Percentiles rank a stretch among this genome's conserved stretches.
These are phyloP conservation scores for Boletus bicolor DNA, from an alignment of 768 basidiomycete genomes.

Conservation along the genomic window DNA sequence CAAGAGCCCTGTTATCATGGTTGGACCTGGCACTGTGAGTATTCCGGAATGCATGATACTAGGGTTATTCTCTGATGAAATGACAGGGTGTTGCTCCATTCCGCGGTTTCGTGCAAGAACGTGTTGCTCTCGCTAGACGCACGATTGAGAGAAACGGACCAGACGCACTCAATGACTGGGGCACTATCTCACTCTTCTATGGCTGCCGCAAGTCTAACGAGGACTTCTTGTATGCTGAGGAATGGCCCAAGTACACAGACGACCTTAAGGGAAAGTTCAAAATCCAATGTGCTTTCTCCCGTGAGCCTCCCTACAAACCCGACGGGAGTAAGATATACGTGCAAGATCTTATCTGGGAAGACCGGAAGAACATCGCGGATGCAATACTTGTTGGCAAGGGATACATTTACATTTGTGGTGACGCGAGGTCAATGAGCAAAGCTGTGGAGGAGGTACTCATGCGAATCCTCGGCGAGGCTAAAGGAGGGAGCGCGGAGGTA, in stretches of 20 bases:
- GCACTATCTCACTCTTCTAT: constrained; percentile 90
- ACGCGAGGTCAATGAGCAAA: constrained; percentile 95
- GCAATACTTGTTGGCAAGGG: constrained; percentile 92
- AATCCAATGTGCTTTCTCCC: constrained; percentile 88
- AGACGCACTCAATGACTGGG: constrained; percentile 94
- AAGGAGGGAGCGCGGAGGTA: constrained; percentile 83
- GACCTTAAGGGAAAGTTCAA: constrained; percentile 92
- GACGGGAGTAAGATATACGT: constrained; percentile 98
- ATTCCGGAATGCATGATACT: neutral
- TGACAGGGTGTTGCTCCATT: constrained; percentile 95
- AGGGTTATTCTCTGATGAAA: constrained; percentile 5
- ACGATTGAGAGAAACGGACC: constrained; percentile 94
- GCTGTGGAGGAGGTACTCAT: constrained; percentile 89
- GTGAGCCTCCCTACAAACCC: constrained; percentile 78
- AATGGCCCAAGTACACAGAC: constrained; percentile 85
- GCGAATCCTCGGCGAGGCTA: constrained; percentile 84
- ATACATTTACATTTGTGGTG: constrained; percentile 97
- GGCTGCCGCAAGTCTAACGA: constrained; percentile 87
- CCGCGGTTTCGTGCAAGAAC: constrained; percentile 98
- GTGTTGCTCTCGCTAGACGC: constrained; percentile 91
- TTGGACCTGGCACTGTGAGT: constrained; percentile 96
- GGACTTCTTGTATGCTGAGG: constrained; percentile 93
- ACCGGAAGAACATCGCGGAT: constrained; percentile 77
- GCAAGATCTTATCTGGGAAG: constrained; percentile 94
- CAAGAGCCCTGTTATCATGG: constrained; percentile 98